These are phyloP conservation scores for Trametes gibbosa DNA, from an alignment of 768 basidiomycete species.

Conservation along the genomic window DNA sequence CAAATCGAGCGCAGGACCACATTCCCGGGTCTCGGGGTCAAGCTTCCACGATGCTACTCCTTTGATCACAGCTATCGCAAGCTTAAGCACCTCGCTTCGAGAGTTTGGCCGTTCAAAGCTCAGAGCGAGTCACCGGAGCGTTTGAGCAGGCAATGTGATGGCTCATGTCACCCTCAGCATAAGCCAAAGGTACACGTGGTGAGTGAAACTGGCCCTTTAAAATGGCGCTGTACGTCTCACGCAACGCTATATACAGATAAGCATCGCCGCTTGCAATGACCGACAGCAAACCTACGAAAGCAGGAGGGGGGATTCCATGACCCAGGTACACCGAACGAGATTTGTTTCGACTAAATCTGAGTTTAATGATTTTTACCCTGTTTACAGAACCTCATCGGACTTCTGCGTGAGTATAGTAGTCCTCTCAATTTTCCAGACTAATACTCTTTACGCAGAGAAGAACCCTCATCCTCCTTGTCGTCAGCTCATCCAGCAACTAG, in stretches of 20 bases:
- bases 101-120: background rate
- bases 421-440: no score
- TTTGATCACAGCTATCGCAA: background rate
- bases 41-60: background rate
- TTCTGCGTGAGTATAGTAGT: background rate
- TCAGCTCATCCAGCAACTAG: background rate
- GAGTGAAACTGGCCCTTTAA: background rate
- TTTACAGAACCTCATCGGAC: background rate
- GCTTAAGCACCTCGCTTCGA: background rate
- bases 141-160: conserved; percentile 8
- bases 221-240: background rate
- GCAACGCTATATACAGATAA: background rate
- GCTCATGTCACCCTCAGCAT: conserved; percentile 11
- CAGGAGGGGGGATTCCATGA: conserved; percentile 13
- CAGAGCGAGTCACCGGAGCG: conserved; percentile 14
- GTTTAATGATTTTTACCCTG: background rate
- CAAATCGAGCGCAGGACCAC: background rate
- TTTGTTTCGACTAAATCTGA: background rate
- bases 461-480: conserved; percentile 3
- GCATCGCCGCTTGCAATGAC: conserved; percentile 22
- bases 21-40: background rate
- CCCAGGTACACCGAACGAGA: background rate
- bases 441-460: no score
- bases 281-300: conserved; percentile 21
- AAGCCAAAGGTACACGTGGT: background rate